Evolutionary conservation across 495 filamentous ascomycete genomes (phyloP), one percentile per base, ranked within the genome.

Genomic region (Penicillium paradoxum): DNA sequence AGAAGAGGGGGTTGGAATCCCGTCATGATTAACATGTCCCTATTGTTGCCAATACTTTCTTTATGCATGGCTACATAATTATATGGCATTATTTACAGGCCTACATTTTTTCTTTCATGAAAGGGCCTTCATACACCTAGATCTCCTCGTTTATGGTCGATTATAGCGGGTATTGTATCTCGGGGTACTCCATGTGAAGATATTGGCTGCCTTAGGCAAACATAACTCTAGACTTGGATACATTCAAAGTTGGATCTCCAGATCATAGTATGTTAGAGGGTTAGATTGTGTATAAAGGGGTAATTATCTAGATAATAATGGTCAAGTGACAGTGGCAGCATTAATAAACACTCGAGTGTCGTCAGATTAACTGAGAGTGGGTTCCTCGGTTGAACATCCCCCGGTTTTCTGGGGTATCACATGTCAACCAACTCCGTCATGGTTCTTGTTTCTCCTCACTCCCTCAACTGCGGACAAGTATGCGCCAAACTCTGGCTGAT

Each of bases 401-500:
- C 66, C 63, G 53, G 51, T 44, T 51, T 50, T 45, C 54, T 55
- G 60, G 57, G 58, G 56, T 64, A 59, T 66, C 64, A 68, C 67
- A 68, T 66, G 67, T 56, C 45, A 67, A 34, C 41, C 34, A 30
- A 51, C 36, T 55, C 45, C 56, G 40, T 52, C 59, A 58, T 59
- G 41, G 30, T 50, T 22, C 27, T 44, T 45, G 44, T 34, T 48
- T 34, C 48, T 52, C 49, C 21, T 30, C 41, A 25, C 42, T 27
- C 7, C 24, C 24, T 18, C 25, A 14, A 27, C 32, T 24, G 33
- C 53, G 66, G 68, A 54, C 64, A 74, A 71, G 71, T 60, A 52
- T 48, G 54, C 57, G 48, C 43, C 53, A 22, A 60, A 67, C 32
- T 67, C 63, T 56, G 69, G 70, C 53, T 73, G 62, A 65, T 50